Base-by-base conservation (phyloP, 208 protist species). In the Trypanosomatidae sp. region DNA sequence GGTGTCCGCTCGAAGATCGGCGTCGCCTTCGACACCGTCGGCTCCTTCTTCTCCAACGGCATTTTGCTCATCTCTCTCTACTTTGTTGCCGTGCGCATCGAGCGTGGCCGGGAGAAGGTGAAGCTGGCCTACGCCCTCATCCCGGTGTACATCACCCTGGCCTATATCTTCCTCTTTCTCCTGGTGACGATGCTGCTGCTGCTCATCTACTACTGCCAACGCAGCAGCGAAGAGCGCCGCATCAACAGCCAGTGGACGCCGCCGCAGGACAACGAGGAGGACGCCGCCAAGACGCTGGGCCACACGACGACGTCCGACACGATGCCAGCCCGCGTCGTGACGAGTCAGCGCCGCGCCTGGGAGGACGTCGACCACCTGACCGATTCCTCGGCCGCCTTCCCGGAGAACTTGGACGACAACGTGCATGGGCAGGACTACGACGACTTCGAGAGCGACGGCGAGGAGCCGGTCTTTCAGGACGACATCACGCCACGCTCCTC, bases 41-140 rank as follows among this genome's bases (percentile, higher is more conserved):
- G 87, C 65, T 90, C 92, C 62, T 93, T 97, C 75, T 93, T 95
- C 69, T 77, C 81, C 33, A 95, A 97, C 73, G 89, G 92, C 73
- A 82, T 91, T 43, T 64, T 94, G 43, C 80, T 97, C 44, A 71
- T 85, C 36, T 92, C 90, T 22, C 80, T 97, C 8, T 97, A 95
- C 80, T 90, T 97, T 72, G 83, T 91, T 52, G 89, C 84, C 25
- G 90, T 89, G 30, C 87, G 86, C 52, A 86, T 97, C 43, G 77
- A 88, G 71, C 88, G 81, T 10, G 92, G 89, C 6, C 81, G 73
- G 36, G 41, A 72, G 13, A 71, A 66, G 69, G 76, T 85, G 0
- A 72, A 69, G 43, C 80, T 95, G 71, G 64, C 71, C 0, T 58
- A 60, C 66, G 83, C 86, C 15, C 83, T 97, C 33, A 90, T 94